These are phyloP conservation scores for Giardia duodenalis DNA, from an alignment of 208 protist genomes.

Conservation along the genomic window DNA sequence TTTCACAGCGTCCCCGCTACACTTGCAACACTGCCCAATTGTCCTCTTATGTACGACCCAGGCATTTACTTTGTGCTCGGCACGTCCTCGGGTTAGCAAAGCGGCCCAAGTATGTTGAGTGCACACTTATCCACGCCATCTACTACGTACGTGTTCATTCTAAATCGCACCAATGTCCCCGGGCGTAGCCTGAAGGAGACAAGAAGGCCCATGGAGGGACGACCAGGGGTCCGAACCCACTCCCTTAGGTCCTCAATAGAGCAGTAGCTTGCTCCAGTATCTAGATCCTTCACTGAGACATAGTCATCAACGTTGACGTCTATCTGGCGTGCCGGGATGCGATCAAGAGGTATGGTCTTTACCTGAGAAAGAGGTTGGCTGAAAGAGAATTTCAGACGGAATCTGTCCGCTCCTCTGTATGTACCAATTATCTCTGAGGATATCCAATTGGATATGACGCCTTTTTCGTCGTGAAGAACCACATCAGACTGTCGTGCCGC, in stretches of 20 bases:
- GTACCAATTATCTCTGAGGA: background rate
- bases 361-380: background rate
- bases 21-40: too few species aligned
- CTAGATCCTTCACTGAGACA: background rate
- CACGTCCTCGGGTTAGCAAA: background rate
- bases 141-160: background rate
- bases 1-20: too few species aligned
- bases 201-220: background rate
- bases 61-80: background rate
- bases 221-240: background rate
- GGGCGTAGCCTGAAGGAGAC: background rate
- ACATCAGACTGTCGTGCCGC: too few species aligned
- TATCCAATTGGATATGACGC: too few species aligned
- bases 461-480: too few species aligned
- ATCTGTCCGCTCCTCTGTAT: background rate
- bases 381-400: background rate
- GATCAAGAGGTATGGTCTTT: background rate
- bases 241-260: background rate
- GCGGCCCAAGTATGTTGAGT: background rate
- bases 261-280: background rate
- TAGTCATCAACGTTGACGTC: background rate
- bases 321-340: background rate
- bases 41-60: background rate
- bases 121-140: background rate
- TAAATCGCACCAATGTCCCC: background rate